Evolutionary conservation across 495 filamentous ascomycete species (phyloP), one percentile per base, ranked within the genome.

Genomic region (Astrothelium subdiscretum): DNA sequence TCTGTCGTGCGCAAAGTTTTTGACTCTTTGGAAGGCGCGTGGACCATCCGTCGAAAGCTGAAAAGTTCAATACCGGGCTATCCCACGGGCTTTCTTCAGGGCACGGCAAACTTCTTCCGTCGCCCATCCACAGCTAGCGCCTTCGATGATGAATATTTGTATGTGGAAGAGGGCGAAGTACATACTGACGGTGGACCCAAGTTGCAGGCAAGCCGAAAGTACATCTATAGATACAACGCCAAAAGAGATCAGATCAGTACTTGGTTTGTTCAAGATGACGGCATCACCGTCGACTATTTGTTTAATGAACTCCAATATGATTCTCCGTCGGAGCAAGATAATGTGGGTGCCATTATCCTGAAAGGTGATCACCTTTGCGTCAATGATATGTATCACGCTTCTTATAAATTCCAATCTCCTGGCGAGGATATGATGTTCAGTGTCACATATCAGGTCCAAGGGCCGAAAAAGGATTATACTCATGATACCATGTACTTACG

Each of bases 391-490:
- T 90, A 89, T 65, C 76, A 84, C 61, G 80, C 84, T 31, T 72
- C 76, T 20, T 88, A 86, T 65, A 70, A 80, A 59, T 90, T 90
- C 66, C 62, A 73, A 31, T 87, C 88, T 68, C 67, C 60, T 1
- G 22, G 18, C 18, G 26, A 27, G 13, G 12, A 27, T 12, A 62
- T 62, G 24, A 54, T 62, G 2, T 89, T 86, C 78, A 78, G 71
- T 60, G 71, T 86, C 40, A 75, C 73, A 62, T 88, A 89, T 69
- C 76, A 73, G 31, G 87, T 88, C 42, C 81, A 77, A 57, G 87
- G 87, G 0, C 87, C 86, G 31, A 80, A 81, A 68, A 89, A 89
- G 72, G 83, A 89, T 67, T 90, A 89, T 60, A 72, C 65, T 35
- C 66, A 54, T 40, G 71, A 72, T 42, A 70, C 70, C 10, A 69